Evolutionary conservation across 305 asterid species (phyloP).

Genomic region (Plantago lanceolata): DNA sequence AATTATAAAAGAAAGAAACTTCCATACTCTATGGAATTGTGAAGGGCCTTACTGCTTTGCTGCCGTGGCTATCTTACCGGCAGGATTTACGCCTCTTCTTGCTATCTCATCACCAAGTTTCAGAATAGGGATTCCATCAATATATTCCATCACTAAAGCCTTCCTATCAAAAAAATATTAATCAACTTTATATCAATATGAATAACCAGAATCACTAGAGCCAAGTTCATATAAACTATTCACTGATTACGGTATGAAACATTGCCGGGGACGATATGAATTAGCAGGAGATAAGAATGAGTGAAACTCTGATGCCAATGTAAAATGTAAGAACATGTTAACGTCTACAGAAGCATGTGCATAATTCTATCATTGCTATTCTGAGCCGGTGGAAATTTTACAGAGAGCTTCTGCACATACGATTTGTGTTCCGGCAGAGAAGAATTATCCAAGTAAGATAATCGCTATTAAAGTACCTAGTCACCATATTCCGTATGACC

Average conservation of each 20-base stretch:
- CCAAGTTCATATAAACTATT: background rate
- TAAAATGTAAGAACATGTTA: slow-evolving; percentile 11
- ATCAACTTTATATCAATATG: slow-evolving; percentile 12
- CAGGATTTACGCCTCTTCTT: slow-evolving; percentile 87
- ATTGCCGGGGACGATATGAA: background rate
- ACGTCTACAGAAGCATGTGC: slow-evolving; percentile 4
- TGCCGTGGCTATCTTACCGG: slow-evolving; percentile 78
- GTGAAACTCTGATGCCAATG: no score
- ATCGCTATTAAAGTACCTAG: slow-evolving; percentile 48
- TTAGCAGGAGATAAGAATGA: no score
- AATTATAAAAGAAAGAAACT: slow-evolving; percentile 23
- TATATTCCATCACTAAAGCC: slow-evolving; percentile 88
- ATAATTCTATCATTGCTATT: slow-evolving; percentile 12
- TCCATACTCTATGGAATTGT: slow-evolving; percentile 46
- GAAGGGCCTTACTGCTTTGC: slow-evolving; percentile 90
- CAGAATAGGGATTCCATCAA: slow-evolving; percentile 86
- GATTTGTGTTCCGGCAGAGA: background rate
- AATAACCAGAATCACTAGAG: slow-evolving; percentile 4
- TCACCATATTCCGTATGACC: slow-evolving; percentile 50
- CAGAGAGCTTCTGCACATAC: slow-evolving; percentile 14
- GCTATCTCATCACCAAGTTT: slow-evolving; percentile 91
- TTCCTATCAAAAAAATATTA: slow-evolving; percentile 44
- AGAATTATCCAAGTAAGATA: slow-evolving; percentile 21
- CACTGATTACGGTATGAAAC: background rate
- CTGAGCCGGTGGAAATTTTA: slow-evolving; percentile 1